Evolutionary conservation across 2,329 filamentous ascomycete genomes (phyloP), one percentile per base, ranked within the genome.

Genomic region (Zarea fungicola): DNA sequence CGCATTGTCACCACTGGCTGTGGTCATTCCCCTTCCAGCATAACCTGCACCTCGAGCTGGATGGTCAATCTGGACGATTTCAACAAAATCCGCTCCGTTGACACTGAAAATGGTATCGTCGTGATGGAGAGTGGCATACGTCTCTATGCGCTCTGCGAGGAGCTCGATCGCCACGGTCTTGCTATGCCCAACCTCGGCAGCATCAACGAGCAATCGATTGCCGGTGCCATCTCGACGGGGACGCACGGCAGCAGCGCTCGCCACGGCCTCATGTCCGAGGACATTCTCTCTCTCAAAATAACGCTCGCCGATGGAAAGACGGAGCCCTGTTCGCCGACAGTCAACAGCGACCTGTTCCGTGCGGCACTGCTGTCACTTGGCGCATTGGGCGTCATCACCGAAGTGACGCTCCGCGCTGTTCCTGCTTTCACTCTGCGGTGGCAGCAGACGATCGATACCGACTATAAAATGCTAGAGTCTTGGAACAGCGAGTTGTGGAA

Each of bases 11-110:
- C 87, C 6, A 85, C 91, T n/a, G 92, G 93, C 52, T 92, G 87
- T 59, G 89, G 84, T 49, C 92, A 99, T 72, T 96, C 91, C 48
- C 93, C 92, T 7, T 95, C 87, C 55, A 86, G 92, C 61, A 72
- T 99, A 36, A 97, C 92, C 5, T 95, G 89, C 69, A 95, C 91
- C 5, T 93, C 88, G 14, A 88, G 87, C 55, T 97, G 93, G 93
- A 83, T 96, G 63, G 75, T 97, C 58, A 97, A 96, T 65, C 80
- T 99, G 53, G 93, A 99, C 72, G 77, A 86, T 55, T 89, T 88
- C 70, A 82, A 81, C 62, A 74, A 78, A 47, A 78, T 97, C 25
- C 63, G 95, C 42, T 77, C 81, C 7, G 75, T 95, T 42, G 83
- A 95, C 61, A 69, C 67, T 44, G 73, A 79, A 32, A 83, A 76